Percentiles rank a stretch among this genome's conserved stretches.
phyloP scores from a whole-genome alignment of 2,329 filamentous ascomycete genomes.

The Nothopassalora personata region DNA sequence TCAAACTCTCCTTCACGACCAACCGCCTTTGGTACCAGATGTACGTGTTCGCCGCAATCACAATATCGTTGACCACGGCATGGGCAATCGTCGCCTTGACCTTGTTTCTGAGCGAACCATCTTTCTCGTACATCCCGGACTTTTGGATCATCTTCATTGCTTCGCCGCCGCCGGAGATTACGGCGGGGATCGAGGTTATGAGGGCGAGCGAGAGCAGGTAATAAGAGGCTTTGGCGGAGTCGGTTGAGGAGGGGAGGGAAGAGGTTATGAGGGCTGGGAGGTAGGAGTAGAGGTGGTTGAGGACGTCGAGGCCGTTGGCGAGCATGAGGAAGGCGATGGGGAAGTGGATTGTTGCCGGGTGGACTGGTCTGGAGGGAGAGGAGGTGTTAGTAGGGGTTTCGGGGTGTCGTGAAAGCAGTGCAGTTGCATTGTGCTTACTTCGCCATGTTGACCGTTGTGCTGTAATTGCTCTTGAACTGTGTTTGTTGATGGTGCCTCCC shows the following conservation, averaged over 20 bases:
- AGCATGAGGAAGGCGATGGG: conserved; percentile 43
- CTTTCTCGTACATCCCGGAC: conserved; percentile 38
- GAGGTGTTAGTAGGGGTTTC: not conserved
- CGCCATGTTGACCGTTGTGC: conserved; percentile 9
- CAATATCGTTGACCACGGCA: conserved; percentile 40
- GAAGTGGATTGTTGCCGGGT: conserved; percentile 45
- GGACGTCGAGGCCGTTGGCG: conserved; percentile 39
- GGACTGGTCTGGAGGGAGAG: conserved; percentile 34
- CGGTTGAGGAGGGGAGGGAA: conserved; percentile 30
- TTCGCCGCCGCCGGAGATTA: conserved; percentile 33
- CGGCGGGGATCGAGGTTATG: conserved; percentile 31
- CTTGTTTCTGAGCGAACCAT: conserved; percentile 32
- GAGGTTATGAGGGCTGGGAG: conserved; percentile 30
- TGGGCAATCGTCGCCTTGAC: conserved; percentile 40
- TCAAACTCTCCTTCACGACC: conserved; percentile 22
- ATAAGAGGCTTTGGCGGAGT: conserved; percentile 40
- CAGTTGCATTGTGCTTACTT: conserved; percentile 11
- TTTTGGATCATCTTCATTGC: conserved; percentile 39
- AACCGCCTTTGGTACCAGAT: conserved; percentile 40
- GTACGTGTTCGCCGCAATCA: conserved; percentile 36
- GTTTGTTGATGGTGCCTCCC: not conserved
- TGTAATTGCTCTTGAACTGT: not conserved
- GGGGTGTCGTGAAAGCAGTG: not conserved
- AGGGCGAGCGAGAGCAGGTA: conserved; percentile 41
- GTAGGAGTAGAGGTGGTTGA: conserved; percentile 32